Base-by-base conservation (phyloP, 176 grass and related monocot genomes). In the Phyllostachys edulis region DNA sequence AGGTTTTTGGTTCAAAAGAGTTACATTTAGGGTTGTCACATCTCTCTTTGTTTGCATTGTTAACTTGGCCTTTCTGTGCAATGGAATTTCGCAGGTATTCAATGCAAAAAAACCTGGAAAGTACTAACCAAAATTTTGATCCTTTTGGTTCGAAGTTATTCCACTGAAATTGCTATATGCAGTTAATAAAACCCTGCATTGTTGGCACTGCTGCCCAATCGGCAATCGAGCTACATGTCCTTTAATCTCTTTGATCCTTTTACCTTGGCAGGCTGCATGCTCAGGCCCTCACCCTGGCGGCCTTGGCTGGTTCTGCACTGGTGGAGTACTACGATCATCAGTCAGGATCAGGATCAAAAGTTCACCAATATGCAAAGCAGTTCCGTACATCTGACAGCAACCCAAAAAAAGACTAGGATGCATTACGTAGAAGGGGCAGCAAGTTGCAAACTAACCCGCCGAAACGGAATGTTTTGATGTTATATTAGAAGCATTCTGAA, bases 291-390 rank as follows among this genome's bases (percentile, higher is more conserved):
- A 98, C 95, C 6, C 57, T 98, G 80, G 95, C 91, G 15, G 92
- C 95, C 44, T 91, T 98, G 78, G 92, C 82, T 38, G 91, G 95
- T 10, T 94, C 92, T 17, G 95, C 92, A 1, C 62, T 89, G 15
- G 95, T 98, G 45, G 92, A 95, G 75, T 98, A 98, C 82, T 98
- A 98, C 15, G 92, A 98, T 29, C 95, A 97, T 68, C 82, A 86
- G 7, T 76, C 84, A 37, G 90, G 90, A 56, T 85, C 92, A 68
- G 90, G 86, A 21, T 91, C 95, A 17, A 91, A 85, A 24, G 92
- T 87, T 63, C 88, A 98, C 60, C 91, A 82, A 49, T 98, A 93
- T 9, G 82, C 90, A 7, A 93, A 93, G 37, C 87, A 94, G 90
- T 86, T 84, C 10, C 45, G 91, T 13, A 60, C 87, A 32, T 18